These are phyloP conservation scores for Chenopodium quinoa DNA, from an alignment of 148 eudicot genomes.

Conservation along the genomic window DNA sequence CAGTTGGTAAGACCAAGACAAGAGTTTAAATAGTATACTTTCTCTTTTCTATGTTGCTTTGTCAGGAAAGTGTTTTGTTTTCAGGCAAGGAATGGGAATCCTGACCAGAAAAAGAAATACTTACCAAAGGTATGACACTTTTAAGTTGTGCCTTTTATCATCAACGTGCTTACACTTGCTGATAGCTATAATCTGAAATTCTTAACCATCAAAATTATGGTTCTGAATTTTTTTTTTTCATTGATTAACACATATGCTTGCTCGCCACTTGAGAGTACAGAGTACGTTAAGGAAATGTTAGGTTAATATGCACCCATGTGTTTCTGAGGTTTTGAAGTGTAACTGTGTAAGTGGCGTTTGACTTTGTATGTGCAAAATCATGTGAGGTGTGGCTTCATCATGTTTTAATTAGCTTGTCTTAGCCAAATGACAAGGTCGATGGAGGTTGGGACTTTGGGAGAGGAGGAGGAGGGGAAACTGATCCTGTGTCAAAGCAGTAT, in stretches of 20 bases:
- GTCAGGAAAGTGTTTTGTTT: conserved; percentile 9
- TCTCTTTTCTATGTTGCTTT: background rate
- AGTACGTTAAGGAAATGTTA: background rate
- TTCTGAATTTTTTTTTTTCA: background rate
- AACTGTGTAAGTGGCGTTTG: background rate
- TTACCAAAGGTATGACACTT: conserved; percentile 73
- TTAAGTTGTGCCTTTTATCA: background rate
- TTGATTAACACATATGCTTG: background rate
- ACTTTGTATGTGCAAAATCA: background rate
- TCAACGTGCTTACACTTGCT: background rate
- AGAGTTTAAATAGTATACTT: background rate
- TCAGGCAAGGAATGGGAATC: conserved; percentile 86
- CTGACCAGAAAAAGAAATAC: conserved; percentile 87
- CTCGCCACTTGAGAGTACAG: background rate
- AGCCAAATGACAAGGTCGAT: background rate
- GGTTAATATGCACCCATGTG: background rate
- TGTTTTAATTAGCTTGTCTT: background rate
- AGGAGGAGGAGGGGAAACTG: background rate
- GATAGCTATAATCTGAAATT: background rate
- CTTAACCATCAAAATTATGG: background rate
- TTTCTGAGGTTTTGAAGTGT: background rate
- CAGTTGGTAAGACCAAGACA: conserved; percentile 62
- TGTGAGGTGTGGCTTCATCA: background rate
- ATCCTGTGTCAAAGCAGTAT: background rate
- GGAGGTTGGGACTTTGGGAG: background rate